Evolutionary conservation across 2,329 filamentous ascomycete genomes (phyloP).

Genomic region (Ilyonectria destructans): DNA sequence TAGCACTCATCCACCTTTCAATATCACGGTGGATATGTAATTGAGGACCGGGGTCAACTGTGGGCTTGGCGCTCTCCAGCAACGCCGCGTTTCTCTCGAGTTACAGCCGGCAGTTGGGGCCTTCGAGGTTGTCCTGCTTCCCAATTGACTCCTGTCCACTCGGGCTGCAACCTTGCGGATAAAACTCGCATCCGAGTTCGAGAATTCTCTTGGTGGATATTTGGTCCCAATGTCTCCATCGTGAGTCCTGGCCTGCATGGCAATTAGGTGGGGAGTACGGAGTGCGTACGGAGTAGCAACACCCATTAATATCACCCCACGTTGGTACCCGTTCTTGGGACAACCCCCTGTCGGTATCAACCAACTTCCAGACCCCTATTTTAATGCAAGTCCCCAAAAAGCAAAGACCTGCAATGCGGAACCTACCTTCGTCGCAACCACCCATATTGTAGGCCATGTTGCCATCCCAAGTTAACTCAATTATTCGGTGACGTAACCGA

Average conservation of each 20-base stretch:
- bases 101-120: not conserved
- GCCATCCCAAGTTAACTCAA: not conserved
- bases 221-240: not conserved
- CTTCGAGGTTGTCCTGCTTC: not conserved
- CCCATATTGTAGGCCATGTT: not conserved
- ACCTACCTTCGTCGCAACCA: not conserved
- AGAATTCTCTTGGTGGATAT: not conserved
- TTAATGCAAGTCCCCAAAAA: not conserved
- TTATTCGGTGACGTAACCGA: not conserved
- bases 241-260: not conserved
- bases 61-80: constrained; percentile 11
- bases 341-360: constrained; percentile 15
- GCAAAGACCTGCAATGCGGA: not conserved
- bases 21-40: constrained; percentile 26
- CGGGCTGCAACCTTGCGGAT: not conserved
- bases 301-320: not conserved
- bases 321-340: not conserved
- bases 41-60: constrained; percentile 8
- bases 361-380: constrained; percentile 1
- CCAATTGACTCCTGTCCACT: not conserved
- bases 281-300: not conserved
- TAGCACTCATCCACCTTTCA: constrained; percentile 9
- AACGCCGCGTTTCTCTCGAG: not conserved
- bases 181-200: not conserved
- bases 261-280: not conserved